A percentile compares a stretch with the other conserved stretches of the same genome.
These are phyloP conservation scores for Alternaria sp. DNA, from an alignment of 2,329 filamentous ascomycete species.

Conservation along the genomic window DNA sequence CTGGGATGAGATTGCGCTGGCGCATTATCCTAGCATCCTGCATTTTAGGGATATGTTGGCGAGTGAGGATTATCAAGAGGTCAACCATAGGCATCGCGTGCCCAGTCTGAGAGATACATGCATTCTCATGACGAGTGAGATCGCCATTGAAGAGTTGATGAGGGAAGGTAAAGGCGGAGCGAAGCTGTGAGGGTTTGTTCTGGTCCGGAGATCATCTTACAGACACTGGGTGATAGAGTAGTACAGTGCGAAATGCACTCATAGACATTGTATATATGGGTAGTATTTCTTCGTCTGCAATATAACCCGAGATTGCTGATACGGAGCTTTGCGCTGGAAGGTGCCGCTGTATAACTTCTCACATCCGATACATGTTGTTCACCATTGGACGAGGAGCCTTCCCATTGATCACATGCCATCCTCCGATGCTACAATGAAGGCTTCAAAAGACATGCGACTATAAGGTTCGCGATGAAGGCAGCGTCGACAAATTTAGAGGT, in stretches of 20 bases:
- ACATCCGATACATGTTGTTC: neutral
- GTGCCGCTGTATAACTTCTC: neutral
- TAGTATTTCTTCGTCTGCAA: neutral
- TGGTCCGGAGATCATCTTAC: too few species aligned
- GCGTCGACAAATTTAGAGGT: neutral
- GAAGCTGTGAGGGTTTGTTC: slow-evolving; percentile 11
- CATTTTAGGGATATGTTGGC: slow-evolving; percentile 70
- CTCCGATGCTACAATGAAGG: neutral
- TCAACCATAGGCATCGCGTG: slow-evolving; percentile 63
- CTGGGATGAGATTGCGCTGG: slow-evolving; percentile 72
- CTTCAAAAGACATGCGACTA: neutral
- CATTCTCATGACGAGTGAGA: slow-evolving; percentile 63
- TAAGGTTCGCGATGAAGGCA: neutral
- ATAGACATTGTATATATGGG: neutral
- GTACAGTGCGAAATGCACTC: neutral
- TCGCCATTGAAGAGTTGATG: slow-evolving; percentile 44
- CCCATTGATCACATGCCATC: neutral
- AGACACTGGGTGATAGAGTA: neutral
- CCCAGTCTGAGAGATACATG: slow-evolving; percentile 62
- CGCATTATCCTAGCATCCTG: slow-evolving; percentile 68
- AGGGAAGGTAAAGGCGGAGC: slow-evolving; percentile 11
- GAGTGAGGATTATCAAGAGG: slow-evolving; percentile 65
- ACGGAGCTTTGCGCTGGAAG: neutral
- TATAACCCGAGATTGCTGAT: neutral
- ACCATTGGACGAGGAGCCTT: neutral